A percentile compares a stretch with the other conserved stretches of the same genome.
These are phyloP conservation scores for Suaeda aralocaspica DNA, from an alignment of 148 eudicot genomes.

Conservation along the genomic window DNA sequence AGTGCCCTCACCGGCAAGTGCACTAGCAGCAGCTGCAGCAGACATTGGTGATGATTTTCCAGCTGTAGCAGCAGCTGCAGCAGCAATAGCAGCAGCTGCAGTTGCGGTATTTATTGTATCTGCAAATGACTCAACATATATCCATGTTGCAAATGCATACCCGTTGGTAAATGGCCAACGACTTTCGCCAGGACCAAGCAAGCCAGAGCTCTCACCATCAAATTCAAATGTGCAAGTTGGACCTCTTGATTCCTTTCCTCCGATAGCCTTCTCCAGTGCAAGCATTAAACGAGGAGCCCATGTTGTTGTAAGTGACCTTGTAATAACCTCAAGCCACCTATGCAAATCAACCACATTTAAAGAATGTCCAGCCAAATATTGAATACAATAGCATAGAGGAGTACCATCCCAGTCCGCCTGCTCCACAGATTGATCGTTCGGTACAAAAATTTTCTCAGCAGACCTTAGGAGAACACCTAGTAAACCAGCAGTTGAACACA, in stretches of 20 bases:
- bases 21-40: slow-evolving; percentile 99
- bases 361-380: slow-evolving; percentile 90
- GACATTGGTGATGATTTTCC: slow-evolving; percentile 97
- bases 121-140: slow-evolving; percentile 92
- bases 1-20: slow-evolving; percentile 99
- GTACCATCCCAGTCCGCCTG: slow-evolving; percentile 80
- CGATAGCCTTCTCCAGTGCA: slow-evolving; percentile 86
- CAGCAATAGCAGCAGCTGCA: slow-evolving; percentile 98
- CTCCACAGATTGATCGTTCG: slow-evolving; percentile 41
- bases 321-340: slow-evolving; percentile 69
- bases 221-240: slow-evolving; percentile 94
- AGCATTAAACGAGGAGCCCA: slow-evolving; percentile 81
- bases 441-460: slow-evolving; percentile 71
- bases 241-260: slow-evolving; percentile 90
- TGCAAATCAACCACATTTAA: slow-evolving; percentile 76
- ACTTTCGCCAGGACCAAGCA: slow-evolving; percentile 97
- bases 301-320: slow-evolving; percentile 47
- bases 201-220: slow-evolving; percentile 99
- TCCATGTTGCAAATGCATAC: slow-evolving; percentile 97
- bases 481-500: slow-evolving; percentile 94
- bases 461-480: slow-evolving; percentile 73
- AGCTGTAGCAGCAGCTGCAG: slow-evolving; percentile 92
- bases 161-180: slow-evolving; percentile 96
- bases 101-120: slow-evolving; percentile 95
- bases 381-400: slow-evolving; percentile 87